Percentiles rank a stretch among this genome's conserved stretches.
phyloP scores from a whole-genome alignment of 2,329 filamentous ascomycete species.

The Cladophialophora exuberans region DNA sequence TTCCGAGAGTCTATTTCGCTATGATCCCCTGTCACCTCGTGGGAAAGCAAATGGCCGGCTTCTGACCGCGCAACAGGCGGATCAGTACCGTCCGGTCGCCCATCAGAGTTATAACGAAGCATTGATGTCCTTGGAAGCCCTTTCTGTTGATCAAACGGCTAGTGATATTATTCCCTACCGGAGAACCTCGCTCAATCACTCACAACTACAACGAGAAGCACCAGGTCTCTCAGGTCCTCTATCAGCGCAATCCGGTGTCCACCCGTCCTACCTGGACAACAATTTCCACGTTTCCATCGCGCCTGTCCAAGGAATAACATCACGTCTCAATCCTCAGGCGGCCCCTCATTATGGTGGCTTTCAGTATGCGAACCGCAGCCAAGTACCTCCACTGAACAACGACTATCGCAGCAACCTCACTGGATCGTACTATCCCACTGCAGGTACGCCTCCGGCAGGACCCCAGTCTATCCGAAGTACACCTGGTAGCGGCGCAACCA shows the following conservation, averaged over 20 bases:
- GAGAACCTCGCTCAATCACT: slow-evolving; percentile 5
- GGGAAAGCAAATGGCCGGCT: background rate
- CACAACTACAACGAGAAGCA: slow-evolving; percentile 15
- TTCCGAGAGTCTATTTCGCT: background rate
- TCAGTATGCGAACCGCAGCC: slow-evolving; percentile 49
- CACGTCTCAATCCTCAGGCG: slow-evolving; percentile 35
- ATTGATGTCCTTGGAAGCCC: slow-evolving; percentile 11
- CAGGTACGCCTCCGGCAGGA: slow-evolving; percentile 46
- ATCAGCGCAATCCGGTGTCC: slow-evolving; percentile 25
- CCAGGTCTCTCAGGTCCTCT: background rate
- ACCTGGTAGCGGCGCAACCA: slow-evolving; percentile 45
- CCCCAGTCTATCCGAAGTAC: slow-evolving; percentile 47
- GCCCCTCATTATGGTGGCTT: slow-evolving; percentile 43
- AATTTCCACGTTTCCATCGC: slow-evolving; percentile 35
- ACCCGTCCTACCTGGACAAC: slow-evolving; percentile 36
- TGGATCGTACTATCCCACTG: slow-evolving; percentile 50
- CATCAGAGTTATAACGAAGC: slow-evolving; percentile 15
- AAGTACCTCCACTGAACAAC: slow-evolving; percentile 48
- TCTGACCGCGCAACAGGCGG: slow-evolving; percentile 2
- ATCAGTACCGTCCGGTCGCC: slow-evolving; percentile 3
- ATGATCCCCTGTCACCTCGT: slow-evolving; percentile 6
- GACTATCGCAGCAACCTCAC: slow-evolving; percentile 52
- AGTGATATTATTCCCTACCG: slow-evolving; percentile 12
- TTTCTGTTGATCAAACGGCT: slow-evolving; percentile 16
- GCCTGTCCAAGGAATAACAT: slow-evolving; percentile 36